Percentiles rank a stretch among this genome's conserved stretches.
Evolutionary conservation across 208 protist species (phyloP).

Genomic region (Trypanosoma platydactyli): DNA sequence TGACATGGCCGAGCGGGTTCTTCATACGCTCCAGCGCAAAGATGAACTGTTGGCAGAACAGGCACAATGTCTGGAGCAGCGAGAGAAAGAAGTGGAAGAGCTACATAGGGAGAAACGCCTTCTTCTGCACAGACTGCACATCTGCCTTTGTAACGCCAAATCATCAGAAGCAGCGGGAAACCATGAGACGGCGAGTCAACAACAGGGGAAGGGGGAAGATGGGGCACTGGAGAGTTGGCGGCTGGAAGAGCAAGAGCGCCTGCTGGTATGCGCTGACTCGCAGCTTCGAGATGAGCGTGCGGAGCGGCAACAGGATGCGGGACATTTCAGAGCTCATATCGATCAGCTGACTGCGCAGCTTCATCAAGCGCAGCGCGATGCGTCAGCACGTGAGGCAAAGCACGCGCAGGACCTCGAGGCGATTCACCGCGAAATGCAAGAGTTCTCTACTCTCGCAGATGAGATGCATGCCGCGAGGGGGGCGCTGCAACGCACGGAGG

Average conservation of each 20-base stretch:
- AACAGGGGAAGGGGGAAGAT: background rate
- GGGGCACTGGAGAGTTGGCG: background rate
- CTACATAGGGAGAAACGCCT: constrained; percentile 34
- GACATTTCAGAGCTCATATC: constrained; percentile 14
- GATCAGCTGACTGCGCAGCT: constrained; percentile 21
- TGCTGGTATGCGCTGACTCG: constrained; percentile 2
- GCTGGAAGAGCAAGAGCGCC: background rate
- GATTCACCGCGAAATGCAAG: constrained; percentile 27
- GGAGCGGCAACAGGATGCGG: constrained; percentile 14
- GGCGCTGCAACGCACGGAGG: constrained; percentile 5
- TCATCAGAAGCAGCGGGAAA: background rate
- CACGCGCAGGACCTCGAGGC: constrained; percentile 17
- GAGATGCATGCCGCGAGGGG: constrained; percentile 1
- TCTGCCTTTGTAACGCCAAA: background rate
- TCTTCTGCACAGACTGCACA: constrained; percentile 33
- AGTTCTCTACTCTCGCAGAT: constrained; percentile 20
- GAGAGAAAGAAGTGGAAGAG: constrained; percentile 18
- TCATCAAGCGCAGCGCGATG: constrained; percentile 3
- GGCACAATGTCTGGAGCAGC: constrained; percentile 7
- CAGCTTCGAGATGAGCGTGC: constrained; percentile 15
- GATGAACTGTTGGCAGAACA: constrained; percentile 34
- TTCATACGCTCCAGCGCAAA: constrained; percentile 32
- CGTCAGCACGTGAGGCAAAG: constrained; percentile 1
- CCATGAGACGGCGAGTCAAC: background rate
- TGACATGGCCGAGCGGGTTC: constrained; percentile 42